Percentiles rank a stretch among this genome's conserved stretches.
Evolutionary conservation across 2,329 filamentous ascomycete species (phyloP).

Genomic region (Pseudogymnoascus verrucosus): DNA sequence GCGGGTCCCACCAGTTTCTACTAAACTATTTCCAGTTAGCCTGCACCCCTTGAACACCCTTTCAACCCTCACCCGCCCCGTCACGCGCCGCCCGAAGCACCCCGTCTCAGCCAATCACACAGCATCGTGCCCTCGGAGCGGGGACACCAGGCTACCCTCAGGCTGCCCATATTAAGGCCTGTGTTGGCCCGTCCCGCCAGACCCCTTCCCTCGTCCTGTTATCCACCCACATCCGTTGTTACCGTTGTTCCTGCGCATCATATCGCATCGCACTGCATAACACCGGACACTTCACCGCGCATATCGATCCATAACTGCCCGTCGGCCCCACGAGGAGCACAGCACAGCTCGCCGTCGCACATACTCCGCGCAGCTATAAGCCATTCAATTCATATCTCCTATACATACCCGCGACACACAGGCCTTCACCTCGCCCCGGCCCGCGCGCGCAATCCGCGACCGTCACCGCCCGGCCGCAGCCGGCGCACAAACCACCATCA

Average conservation of each 20-base stretch:
- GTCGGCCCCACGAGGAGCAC: not conserved
- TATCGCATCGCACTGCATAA: conserved; percentile 8
- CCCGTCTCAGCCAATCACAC: not conserved
- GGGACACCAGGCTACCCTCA: conserved; percentile 5
- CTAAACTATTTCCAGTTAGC: not conserved
- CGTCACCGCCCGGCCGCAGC: not conserved
- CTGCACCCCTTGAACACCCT: not conserved
- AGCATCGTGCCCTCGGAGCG: not conserved
- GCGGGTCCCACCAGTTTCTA: not conserved
- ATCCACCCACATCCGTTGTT: conserved; percentile 3
- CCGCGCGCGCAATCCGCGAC: not conserved
- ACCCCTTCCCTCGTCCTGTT: conserved; percentile 7
- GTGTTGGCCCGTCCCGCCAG: conserved; percentile 7
- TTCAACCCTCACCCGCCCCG: not conserved
- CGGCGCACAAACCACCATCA: not conserved
- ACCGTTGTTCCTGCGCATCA: conserved; percentile 7
- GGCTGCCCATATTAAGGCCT: conserved; percentile 5
- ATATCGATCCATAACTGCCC: conserved; percentile 1
- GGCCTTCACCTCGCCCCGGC: not conserved
- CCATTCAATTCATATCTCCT: not conserved
- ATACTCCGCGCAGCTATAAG: not conserved
- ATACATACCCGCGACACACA: not conserved
- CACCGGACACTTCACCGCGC: not conserved
- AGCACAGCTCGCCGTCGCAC: not conserved
- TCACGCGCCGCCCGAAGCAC: conserved; percentile 1